Evolutionary conservation across 805 yeast species (phyloP), one percentile per base, ranked within the genome.

Genomic region (Metahyphopichia silvanorum): DNA sequence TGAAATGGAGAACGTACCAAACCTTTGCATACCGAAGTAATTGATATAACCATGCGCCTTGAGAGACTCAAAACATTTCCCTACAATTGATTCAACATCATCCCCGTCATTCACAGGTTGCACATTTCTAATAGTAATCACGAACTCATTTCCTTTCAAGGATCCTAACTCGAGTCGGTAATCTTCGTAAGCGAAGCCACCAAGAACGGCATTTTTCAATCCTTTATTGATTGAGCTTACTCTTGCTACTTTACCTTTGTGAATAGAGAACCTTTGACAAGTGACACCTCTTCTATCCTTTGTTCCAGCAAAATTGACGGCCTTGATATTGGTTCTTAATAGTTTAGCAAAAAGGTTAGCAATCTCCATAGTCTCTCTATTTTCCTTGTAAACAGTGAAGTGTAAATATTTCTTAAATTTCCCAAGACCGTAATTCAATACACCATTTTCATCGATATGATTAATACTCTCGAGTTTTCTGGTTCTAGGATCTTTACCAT

Each of bases 11-110:
- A 87, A 91, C 0, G 98, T 89, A 18, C 99, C 99, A 56, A 93
- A 93, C 51, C 99, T 70, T 66, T 93, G 99, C 89, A 93, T 82
- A n/a, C 99, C 99, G 55, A 75, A 93, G 53, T 93, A 93, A 57
- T 93, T 93, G 42, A 93, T 82, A 50, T 86, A 93, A 0, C 99
- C 99, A 18, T 72, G 66, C 1, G 66, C 66, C 31, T 66, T 64
- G 32, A 91, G 63, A 0, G 86, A 72, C 4, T 65, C 52, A 43
- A 89, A 68, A 16, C 87, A 72, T 7, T 63, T 53, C 10, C 57
- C 53, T 12, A 87, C 64, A 3, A 69, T 63, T 10, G 66, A 62
- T 25, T 74, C 75, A 15, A 77, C 52, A 13, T 45, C 54, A 4
- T 51, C 47, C 2, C 46, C 40, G 2, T 57, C 55, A 31, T 55